These are phyloP conservation scores for Linum trigynum DNA, from an alignment of 345 rosid species.

Conservation along the genomic window DNA sequence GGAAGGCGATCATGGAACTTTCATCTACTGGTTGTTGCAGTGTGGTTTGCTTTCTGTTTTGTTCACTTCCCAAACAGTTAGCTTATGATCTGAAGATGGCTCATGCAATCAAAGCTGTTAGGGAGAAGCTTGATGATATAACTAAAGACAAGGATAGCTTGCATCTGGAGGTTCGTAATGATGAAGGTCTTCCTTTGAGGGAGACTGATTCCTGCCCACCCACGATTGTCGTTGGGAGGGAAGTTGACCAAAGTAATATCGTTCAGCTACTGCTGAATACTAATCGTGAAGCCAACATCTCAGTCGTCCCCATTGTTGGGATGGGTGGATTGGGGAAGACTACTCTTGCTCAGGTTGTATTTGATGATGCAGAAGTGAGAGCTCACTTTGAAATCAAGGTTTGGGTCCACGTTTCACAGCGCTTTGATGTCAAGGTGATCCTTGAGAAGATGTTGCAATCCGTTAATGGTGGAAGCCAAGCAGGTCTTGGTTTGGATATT, in stretches of 20 bases:
- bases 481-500: constrained; percentile 10
- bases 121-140: constrained; percentile 15
- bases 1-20: background rate
- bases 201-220: too few relatives aligned
- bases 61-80: background rate
- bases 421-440: constrained; percentile 2
- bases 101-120: constrained; percentile 5
- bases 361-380: background rate
- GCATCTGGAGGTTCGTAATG: constrained; percentile 7
- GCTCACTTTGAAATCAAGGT: background rate
- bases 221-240: constrained; percentile 13
- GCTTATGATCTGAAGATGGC: background rate
- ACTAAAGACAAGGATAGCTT: constrained; percentile 10
- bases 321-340: too few relatives aligned
- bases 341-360: constrained; percentile 2
- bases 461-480: background rate
- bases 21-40: background rate
- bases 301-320: background rate
- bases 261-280: constrained; percentile 8
- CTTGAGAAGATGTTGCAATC: constrained; percentile 8
- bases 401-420: background rate
- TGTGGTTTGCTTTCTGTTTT: background rate
- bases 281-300: constrained; percentile 4
- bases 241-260: background rate
- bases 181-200: background rate